Evolutionary conservation across 768 basidiomycete species (phyloP).

Genomic region (Tephrocybe sp.): DNA sequence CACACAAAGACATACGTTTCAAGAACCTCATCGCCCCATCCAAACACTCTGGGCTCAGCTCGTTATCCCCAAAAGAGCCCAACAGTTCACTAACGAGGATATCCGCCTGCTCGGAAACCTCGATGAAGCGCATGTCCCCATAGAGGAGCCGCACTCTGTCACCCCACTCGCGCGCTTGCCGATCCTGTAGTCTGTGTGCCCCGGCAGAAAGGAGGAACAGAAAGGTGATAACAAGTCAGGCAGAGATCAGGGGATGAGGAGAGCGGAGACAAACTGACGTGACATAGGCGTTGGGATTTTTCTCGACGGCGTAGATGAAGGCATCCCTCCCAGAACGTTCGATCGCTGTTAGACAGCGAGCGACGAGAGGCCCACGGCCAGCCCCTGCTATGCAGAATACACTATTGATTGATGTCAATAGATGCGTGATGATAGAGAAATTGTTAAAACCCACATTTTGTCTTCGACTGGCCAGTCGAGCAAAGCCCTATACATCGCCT

Average conservation of each 20-base stretch:
- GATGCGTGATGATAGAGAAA: slow-evolving; percentile 8
- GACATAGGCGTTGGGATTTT: slow-evolving; percentile 94
- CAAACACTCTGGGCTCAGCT: slow-evolving; percentile 95
- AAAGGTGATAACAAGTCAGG: too few relatives aligned
- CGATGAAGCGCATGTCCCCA: slow-evolving; percentile 90
- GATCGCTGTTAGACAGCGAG: slow-evolving; percentile 78
- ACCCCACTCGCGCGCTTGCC: slow-evolving; percentile 83
- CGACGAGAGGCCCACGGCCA: slow-evolving; percentile 90
- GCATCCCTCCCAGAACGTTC: slow-evolving; percentile 62
- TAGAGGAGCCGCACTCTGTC: slow-evolving; percentile 78
- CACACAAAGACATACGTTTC: slow-evolving; percentile 63
- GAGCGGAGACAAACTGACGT: slow-evolving; percentile 52
- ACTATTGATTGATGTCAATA: slow-evolving; percentile 37
- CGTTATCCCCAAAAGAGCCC: slow-evolving; percentile 98
- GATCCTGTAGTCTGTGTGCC: slow-evolving; percentile 71
- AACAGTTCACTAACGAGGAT: slow-evolving; percentile 94
- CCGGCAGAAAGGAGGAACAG: too few relatives aligned
- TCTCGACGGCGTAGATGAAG: slow-evolving; percentile 87
- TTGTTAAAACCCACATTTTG: slow-evolving; percentile 54
- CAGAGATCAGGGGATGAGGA: too few relatives aligned
- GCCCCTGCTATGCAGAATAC: slow-evolving; percentile 92
- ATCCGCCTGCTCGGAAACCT: slow-evolving; percentile 85
- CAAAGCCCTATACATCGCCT: slow-evolving; percentile 85
- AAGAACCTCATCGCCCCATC: slow-evolving; percentile 94
- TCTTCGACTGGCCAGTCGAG: slow-evolving; percentile 62